Evolutionary conservation across 805 yeast species (phyloP).

Genomic region (Nakazawaea sp.): DNA sequence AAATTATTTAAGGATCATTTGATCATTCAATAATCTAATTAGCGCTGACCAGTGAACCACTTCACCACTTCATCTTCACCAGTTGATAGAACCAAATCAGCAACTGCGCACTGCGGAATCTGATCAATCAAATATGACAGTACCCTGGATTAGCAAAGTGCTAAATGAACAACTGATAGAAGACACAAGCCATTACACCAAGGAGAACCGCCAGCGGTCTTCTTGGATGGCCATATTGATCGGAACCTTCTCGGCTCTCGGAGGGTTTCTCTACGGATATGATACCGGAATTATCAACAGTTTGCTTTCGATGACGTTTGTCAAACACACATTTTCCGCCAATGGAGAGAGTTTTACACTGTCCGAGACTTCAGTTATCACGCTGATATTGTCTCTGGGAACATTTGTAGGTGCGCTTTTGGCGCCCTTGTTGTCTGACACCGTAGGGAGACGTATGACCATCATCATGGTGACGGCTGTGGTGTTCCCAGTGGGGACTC

Average conservation of each 20-base stretch:
- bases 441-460: conserved; percentile 62
- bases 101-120: too few relatives aligned
- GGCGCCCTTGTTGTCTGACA: conserved; percentile 62
- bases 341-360: conserved; percentile 43
- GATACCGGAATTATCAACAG: conserved; percentile 86
- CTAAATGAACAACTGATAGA: too few relatives aligned
- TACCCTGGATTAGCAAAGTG: too few relatives aligned
- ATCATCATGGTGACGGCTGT: conserved; percentile 55
- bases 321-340: conserved; percentile 46
- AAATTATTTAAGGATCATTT: too few relatives aligned
- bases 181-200: too few relatives aligned
- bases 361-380: conserved; percentile 61
- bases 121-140: too few relatives aligned
- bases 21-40: too few relatives aligned
- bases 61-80: too few relatives aligned
- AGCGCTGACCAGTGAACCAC: too few relatives aligned
- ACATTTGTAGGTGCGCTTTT: conserved; percentile 63
- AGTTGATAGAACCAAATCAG: too few relatives aligned
- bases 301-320: conserved; percentile 68
- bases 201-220: conserved; percentile 24
- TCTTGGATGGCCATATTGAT: conserved; percentile 62
- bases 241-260: conserved; percentile 81
- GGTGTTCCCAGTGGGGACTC: conserved; percentile 64
- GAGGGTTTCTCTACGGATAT: conserved; percentile 85
- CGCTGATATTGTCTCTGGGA: conserved; percentile 76